Evolutionary conservation across 768 basidiomycete genomes (phyloP).

Genomic region (Coprinopsis sp.): DNA sequence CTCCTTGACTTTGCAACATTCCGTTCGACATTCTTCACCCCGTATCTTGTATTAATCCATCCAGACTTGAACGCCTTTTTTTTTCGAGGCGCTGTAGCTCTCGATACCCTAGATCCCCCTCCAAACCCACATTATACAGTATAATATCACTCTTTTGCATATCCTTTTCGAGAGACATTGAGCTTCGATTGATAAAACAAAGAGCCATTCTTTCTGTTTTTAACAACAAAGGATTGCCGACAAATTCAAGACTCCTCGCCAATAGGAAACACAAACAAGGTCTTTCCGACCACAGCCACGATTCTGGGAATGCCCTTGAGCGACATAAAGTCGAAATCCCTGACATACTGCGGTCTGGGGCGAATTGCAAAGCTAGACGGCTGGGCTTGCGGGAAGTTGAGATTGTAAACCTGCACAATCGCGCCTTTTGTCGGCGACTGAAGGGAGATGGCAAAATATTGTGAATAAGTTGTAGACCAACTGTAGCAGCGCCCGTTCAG

Average conservation of each 20-base stretch:
- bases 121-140: no score
- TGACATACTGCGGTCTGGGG: conserved; percentile 58
- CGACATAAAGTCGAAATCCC: conserved; percentile 75
- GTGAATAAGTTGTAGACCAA: conserved; percentile 73
- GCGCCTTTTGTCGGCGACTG: conserved; percentile 58
- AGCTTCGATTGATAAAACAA: no score
- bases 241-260: conserved; percentile 55
- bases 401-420: conserved; percentile 64
- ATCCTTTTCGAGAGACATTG: no score
- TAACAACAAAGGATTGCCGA: no score
- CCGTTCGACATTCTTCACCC: no score
- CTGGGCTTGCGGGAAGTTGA: conserved; percentile 56
- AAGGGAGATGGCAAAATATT: conserved; percentile 74
- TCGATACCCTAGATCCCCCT: no score
- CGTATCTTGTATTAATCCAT: no score
- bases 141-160: no score
- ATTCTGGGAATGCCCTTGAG: conserved; percentile 58
- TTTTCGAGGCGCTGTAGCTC: no score
- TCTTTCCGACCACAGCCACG: conserved; percentile 60
- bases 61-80: no score
- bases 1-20: no score
- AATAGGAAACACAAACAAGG: conserved; percentile 57
- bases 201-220: no score
- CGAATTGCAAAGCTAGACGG: conserved; percentile 57
- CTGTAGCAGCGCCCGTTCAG: conserved; percentile 30